phyloP scores from a whole-genome alignment of 73 alveolate species.

The Tetrahymena elliotti region DNA sequence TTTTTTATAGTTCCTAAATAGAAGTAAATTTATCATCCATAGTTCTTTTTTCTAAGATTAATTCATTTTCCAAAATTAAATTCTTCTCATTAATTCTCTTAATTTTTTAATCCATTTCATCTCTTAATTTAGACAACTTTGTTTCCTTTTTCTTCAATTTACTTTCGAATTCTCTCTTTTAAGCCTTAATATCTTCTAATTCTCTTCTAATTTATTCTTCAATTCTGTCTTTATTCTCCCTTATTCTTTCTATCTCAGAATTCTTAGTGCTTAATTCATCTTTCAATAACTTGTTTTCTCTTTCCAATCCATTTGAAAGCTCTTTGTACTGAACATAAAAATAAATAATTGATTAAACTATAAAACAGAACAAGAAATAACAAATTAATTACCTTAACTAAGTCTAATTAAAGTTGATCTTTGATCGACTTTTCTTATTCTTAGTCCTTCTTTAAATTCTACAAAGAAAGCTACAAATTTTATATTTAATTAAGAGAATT shows the following conservation, averaged over 20 bases:
- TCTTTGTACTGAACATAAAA: neutral
- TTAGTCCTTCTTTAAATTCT: neutral
- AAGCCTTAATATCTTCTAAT: neutral
- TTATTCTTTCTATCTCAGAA: neutral
- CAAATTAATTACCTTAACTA: neutral
- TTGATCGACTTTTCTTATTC: neutral
- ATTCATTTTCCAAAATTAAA: neutral
- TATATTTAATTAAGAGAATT: neutral
- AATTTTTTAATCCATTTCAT: neutral
- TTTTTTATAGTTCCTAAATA: neutral
- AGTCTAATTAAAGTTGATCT: neutral
- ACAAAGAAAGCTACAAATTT: neutral
- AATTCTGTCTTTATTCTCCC: neutral
- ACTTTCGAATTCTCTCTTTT: neutral
- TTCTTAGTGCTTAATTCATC: neutral
- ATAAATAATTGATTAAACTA: neutral
- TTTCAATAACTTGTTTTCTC: neutral
- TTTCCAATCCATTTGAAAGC: neutral
- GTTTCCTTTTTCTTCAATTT: neutral
- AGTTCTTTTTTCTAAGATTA: neutral
- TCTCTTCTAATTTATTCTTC: neutral
- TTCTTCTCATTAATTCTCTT: neutral
- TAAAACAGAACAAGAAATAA: no score
- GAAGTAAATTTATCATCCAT: neutral
- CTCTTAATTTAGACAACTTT: neutral